These are phyloP conservation scores for Trichomonas tenax DNA, from an alignment of 208 protist genomes.

Conservation along the genomic window DNA sequence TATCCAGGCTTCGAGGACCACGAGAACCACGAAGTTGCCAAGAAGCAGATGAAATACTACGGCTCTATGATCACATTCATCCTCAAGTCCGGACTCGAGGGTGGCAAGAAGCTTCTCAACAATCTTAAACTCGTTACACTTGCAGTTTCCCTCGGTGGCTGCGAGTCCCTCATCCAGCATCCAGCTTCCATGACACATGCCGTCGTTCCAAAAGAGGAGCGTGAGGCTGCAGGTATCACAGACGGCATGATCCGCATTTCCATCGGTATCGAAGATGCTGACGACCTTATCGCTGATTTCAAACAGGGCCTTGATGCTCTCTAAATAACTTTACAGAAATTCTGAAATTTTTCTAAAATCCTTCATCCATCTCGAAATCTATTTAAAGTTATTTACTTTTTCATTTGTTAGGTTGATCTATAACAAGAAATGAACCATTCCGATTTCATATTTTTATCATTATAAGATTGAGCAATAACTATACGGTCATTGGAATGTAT, in stretches of 20 bases:
- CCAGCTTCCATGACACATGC: conserved; percentile 42
- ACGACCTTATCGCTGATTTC: conserved; percentile 33
- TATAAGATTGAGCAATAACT: no score
- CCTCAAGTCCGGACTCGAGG: conserved; percentile 16
- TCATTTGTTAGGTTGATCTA: no score
- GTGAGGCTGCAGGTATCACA: neutral
- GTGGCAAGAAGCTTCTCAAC: conserved; percentile 2
- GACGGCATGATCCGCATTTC: conserved; percentile 35
- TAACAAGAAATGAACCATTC: no score
- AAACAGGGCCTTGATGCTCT: conserved; percentile 22
- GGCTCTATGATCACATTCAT: conserved; percentile 29
- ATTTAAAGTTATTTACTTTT: no score
- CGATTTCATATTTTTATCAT: no score
- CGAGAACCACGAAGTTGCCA: conserved; percentile 26
- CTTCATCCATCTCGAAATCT: no score
- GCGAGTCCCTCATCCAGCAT: conserved; percentile 36
- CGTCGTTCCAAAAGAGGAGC: conserved; percentile 27
- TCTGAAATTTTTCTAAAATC: no score
- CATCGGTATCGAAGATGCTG: conserved; percentile 36
- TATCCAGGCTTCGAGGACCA: conserved; percentile 32
- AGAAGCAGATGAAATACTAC: conserved; percentile 26
- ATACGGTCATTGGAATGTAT: no score
- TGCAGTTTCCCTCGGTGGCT: conserved; percentile 24
- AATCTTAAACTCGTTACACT: conserved; percentile 2
- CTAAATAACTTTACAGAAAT: no score